phyloP scores from a whole-genome alignment of 1,284 basidiomycete species.

The Psilocybe mexicana region DNA sequence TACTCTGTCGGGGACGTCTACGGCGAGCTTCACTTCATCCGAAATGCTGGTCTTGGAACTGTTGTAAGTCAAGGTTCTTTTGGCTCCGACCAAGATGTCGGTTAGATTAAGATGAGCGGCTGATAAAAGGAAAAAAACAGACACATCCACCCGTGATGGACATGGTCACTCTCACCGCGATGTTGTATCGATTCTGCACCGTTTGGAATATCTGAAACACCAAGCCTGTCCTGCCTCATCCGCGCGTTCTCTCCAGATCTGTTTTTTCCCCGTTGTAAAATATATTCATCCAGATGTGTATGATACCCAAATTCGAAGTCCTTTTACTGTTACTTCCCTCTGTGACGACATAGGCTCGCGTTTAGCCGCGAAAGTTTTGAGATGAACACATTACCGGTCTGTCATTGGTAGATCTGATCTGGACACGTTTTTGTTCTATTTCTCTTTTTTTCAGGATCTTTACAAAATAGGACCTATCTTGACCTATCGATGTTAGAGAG shows the following conservation, averaged over 20 bases:
- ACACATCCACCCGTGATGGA: constrained; percentile 88
- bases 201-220: constrained; percentile 58
- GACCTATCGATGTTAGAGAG: constrained; percentile 32
- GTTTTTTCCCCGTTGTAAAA: constrained; percentile 13
- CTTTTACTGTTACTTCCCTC: constrained; percentile 9
- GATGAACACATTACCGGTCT: background rate
- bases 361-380: constrained; percentile 21
- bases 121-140: constrained; percentile 35
- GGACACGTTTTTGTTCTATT: background rate
- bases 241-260: constrained; percentile 12
- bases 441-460: constrained; percentile 18
- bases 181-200: constrained; percentile 78
- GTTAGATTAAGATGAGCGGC: constrained; percentile 3
- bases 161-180: constrained; percentile 76
- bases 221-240: constrained; percentile 10
- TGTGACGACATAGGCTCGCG: constrained; percentile 19
- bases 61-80: constrained; percentile 54
- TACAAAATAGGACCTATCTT: constrained; percentile 22
- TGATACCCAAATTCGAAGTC: constrained; percentile 16
- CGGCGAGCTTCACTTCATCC: constrained; percentile 79
- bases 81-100: constrained; percentile 16
- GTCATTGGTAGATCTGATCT: background rate
- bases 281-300: constrained; percentile 15
- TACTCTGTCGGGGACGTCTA: constrained; percentile 83
- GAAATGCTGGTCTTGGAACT: constrained; percentile 73